These are phyloP conservation scores for Boletus semigastroideus DNA, from an alignment of 1,284 basidiomycete genomes.

Conservation along the genomic window DNA sequence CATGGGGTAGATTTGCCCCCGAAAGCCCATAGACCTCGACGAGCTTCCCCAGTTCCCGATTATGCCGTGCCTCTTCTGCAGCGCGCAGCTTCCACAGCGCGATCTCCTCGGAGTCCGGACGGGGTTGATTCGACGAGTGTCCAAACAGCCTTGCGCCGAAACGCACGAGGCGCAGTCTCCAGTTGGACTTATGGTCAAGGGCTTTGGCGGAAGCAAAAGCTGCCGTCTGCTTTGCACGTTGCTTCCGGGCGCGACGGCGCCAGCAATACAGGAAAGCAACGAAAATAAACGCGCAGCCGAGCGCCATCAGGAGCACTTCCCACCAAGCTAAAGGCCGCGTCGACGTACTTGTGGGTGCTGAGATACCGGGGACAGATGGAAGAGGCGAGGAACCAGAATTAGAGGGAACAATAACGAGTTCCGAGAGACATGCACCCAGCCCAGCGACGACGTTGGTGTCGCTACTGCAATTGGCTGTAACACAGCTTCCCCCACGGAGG, in stretches of 20 bases:
- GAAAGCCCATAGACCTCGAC: slow-evolving; percentile 54
- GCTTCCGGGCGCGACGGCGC: slow-evolving; percentile 66
- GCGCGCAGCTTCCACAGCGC: slow-evolving; percentile 43
- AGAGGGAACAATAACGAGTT: slow-evolving; percentile 59
- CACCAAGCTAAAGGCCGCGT: slow-evolving; percentile 61
- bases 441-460: slow-evolving; percentile 57
- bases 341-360: slow-evolving; percentile 39
- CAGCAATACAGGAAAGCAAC: slow-evolving; percentile 61
- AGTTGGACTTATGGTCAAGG: slow-evolving; percentile 45
- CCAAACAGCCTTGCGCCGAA: slow-evolving; percentile 61
- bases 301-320: slow-evolving; percentile 78
- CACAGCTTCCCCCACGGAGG: slow-evolving; percentile 64
- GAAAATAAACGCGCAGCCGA: slow-evolving; percentile 78
- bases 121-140: slow-evolving; percentile 34
- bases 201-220: slow-evolving; percentile 62
- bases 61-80: slow-evolving; percentile 50
- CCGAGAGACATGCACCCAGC: slow-evolving; percentile 74
- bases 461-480: slow-evolving; percentile 55
- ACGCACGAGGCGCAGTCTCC: slow-evolving; percentile 54
- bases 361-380: slow-evolving; percentile 58
- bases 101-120: slow-evolving; percentile 40
- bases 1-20: slow-evolving; percentile 34
- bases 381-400: slow-evolving; percentile 45
- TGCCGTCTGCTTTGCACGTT: slow-evolving; percentile 62
- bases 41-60: slow-evolving; percentile 50